These are phyloP conservation scores for Paradendryphiella salina DNA, from an alignment of 2,329 filamentous ascomycete genomes.

Conservation along the genomic window DNA sequence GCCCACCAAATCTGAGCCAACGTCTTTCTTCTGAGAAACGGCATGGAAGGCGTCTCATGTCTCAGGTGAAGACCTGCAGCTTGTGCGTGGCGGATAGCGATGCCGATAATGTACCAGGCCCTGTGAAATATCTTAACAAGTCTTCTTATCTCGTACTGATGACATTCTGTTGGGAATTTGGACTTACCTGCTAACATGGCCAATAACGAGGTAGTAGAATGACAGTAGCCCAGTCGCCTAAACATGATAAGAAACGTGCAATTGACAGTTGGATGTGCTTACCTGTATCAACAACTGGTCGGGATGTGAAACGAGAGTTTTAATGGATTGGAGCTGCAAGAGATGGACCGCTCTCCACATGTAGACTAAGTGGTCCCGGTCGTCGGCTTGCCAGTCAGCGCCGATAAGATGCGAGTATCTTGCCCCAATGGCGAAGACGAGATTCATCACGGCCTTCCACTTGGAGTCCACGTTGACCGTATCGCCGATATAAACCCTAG, in stretches of 20 bases:
- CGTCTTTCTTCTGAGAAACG: conserved; percentile 30
- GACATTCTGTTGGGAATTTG: not conserved
- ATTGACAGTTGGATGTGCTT: not conserved
- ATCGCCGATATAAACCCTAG: not conserved
- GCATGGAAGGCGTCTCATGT: conserved; percentile 31
- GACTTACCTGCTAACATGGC: conserved; percentile 47
- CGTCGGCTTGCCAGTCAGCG: conserved; percentile 24
- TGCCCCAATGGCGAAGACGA: conserved; percentile 48
- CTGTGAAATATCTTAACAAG: conserved; percentile 23
- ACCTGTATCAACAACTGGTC: conserved; percentile 22
- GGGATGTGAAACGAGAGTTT: conserved; percentile 34
- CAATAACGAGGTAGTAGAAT: conserved; percentile 44
- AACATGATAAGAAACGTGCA: conserved; percentile 13
- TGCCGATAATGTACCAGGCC: conserved; percentile 44
- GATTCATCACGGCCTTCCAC: conserved; percentile 42
- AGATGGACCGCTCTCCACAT: conserved; percentile 31
- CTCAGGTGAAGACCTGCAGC: conserved; percentile 44
- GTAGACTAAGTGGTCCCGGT: conserved; percentile 39
- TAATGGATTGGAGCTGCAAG: conserved; percentile 21
- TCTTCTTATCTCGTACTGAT: conserved; percentile 7
- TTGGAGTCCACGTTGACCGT: conserved; percentile 20
- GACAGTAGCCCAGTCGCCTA: conserved; percentile 42
- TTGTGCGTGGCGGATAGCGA: conserved; percentile 43
- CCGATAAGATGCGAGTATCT: conserved; percentile 37
- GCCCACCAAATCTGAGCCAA: conserved; percentile 46